A percentile compares a stretch with the other conserved stretches of the same genome.
phyloP scores from a whole-genome alignment of 257 asterid genomes.

The Eustoma russellianum region DNA sequence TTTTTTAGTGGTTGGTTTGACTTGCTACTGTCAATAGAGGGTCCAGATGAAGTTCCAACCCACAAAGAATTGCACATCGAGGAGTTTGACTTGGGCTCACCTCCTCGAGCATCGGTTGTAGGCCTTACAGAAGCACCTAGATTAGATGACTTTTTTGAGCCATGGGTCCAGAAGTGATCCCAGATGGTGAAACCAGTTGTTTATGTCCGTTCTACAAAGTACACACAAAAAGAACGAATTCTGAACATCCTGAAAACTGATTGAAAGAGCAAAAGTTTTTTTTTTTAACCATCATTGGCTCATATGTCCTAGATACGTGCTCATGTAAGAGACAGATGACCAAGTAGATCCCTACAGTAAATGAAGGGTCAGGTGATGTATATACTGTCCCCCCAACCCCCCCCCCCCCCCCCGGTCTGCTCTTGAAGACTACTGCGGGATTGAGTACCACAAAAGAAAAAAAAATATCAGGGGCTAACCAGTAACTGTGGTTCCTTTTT shows the following conservation, averaged over 20 bases:
- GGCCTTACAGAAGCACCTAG: conserved; percentile 21
- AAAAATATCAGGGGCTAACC: no score
- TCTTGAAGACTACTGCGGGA: no score
- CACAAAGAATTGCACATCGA: conserved; percentile 1
- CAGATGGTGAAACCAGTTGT: conserved; percentile 35
- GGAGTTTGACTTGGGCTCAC: conserved; percentile 14
- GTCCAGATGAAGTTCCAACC: conserved; percentile 7
- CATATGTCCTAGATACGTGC: no score
- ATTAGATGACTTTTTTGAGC: conserved; percentile 16
- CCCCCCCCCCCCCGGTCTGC: no score
- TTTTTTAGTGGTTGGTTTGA: conserved; percentile 6
- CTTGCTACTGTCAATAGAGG: conserved; percentile 19
- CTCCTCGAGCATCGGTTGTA: conserved; percentile 19
- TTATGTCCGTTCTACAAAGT: conserved; percentile 72
- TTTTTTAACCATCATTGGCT: no score
- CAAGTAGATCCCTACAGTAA: no score
- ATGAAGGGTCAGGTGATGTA: no score
- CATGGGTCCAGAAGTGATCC: conserved; percentile 15
- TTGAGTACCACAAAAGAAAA: no score
- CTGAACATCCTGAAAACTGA: background rate
- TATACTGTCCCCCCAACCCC: no score
- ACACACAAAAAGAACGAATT: background rate
- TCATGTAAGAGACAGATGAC: no score
- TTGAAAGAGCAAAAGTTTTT: background rate
- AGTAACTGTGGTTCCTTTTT: no score